Conservation (phyloP, 768 basidiomycete genomes). For the Paxillus involutus region DNA sequence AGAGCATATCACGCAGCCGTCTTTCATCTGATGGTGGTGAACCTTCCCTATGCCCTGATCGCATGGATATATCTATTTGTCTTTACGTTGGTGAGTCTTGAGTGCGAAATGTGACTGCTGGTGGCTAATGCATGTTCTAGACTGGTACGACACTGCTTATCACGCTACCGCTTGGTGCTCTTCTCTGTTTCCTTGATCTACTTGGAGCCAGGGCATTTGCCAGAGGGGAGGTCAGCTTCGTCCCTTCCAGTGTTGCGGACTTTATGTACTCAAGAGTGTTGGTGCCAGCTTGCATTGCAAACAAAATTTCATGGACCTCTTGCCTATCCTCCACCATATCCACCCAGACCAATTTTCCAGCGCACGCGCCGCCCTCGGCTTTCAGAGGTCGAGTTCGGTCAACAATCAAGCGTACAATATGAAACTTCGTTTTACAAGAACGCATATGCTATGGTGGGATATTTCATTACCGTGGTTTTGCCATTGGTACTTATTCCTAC, state of each 20-base stretch:
- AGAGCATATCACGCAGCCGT: conserved; percentile 63
- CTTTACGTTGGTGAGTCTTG: conserved; percentile 69
- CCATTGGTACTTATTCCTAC: conserved; percentile 6
- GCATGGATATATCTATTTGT: conserved; percentile 82
- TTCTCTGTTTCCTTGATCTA: conserved; percentile 76
- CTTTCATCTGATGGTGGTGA: conserved; percentile 69
- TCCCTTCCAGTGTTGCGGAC: background rate
- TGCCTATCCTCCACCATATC: conserved; percentile 59
- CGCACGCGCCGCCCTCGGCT: conserved; percentile 51
- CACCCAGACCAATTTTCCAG: conserved; percentile 76
- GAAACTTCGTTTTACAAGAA: conserved; percentile 82
- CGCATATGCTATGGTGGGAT: conserved; percentile 72
- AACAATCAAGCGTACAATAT: conserved; percentile 33
- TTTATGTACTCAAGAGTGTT: conserved; percentile 3
- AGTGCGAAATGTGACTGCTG: conserved; percentile 1
- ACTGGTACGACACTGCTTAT: conserved; percentile 79
- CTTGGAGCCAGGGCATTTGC: conserved; percentile 72
- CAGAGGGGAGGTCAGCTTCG: conserved; percentile 58
- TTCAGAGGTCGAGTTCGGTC: conserved; percentile 50
- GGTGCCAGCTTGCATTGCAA: conserved; percentile 60
- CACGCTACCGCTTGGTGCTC: conserved; percentile 72
- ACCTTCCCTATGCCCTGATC: conserved; percentile 76
- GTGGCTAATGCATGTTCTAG: conserved; percentile 37
- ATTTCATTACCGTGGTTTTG: background rate
- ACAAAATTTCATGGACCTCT: conserved; percentile 67